Evolutionary conservation across 2,329 filamentous ascomycete genomes (phyloP), one percentile per base, ranked within the genome.

Genomic region (Ophiosphaerella narmari): DNA sequence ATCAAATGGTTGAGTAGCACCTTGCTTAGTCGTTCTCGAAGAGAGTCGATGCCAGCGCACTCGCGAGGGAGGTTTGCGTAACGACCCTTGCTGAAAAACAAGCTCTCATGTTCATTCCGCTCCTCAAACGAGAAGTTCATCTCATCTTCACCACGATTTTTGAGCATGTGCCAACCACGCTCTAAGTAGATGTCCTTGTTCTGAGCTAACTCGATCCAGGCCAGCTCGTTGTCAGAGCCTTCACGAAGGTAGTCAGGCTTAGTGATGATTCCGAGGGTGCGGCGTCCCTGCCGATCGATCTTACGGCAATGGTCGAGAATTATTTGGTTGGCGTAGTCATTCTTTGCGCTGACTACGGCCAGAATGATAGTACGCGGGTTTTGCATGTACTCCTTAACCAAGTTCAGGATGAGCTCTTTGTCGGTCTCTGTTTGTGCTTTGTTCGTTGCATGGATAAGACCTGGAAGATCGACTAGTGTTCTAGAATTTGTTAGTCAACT

Each of bases 331-430:
- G 80, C 80, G 57, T 79, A 76, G 37, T 83, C 77, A 12, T 73
- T 70, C 44, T 71, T 72, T 0, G 74, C 72, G 1, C 70, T 72
- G 0, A 76, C 61, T 0, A 77, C 70, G 1, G 82, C 80, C 0
- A 87, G 69, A 1, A 86, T 83, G 46, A 88, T 83, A 58, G 78
- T 86, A n/a, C 82, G 77, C 11, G 72, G 63, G 24, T 80, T n/a
- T 62, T 62, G 60, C 76, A 88, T 85, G 57, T 89, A 89, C 0
- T 68, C 67, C 2, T 78, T 62, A 0, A 79, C 76, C n/a, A 77
- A 54, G 4, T 54, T 48, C 7, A 57, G 54, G 14, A 77, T 64
- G 0, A 67, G 52, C 5, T 67, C 57, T 8, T 63, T 62, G 41
- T 77, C 75, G 5, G 59, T 57, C 1, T 64, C 60, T 0, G 64